Base-by-base conservation (phyloP, 2,329 filamentous ascomycete genomes). In the Talaromyces piceae region DNA sequence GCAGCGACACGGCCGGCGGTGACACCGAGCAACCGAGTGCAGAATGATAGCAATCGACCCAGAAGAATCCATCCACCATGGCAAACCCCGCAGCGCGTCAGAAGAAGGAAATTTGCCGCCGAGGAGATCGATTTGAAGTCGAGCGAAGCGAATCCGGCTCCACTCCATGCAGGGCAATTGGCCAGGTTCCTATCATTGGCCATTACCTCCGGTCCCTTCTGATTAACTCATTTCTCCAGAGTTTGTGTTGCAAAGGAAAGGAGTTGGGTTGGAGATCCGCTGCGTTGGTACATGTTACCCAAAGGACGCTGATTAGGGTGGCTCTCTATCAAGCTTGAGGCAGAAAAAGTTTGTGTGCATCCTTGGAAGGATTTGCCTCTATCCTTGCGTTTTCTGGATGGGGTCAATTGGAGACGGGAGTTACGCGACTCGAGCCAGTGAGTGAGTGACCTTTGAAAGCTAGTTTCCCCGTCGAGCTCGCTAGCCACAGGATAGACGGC, bases 21-120 rank as follows among this genome's bases (percentile, higher is more conserved):
- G 23, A 43, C 39, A 43, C 39, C 39, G 39, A 25, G 23, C 8
- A 22, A 43, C 39, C 39, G 39, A 25, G 23, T 16, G 39, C 11
- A n/a, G 13, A 25, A 25, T 43, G n/a, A 43, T 9, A 23, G n/a
- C 8, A 22, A 25, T 23, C 28, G 7, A 23, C 12, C 11, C 7
- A 25, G 13, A 23, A 43, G 20, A 43, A 25, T 41, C 39, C 20
- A 41, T 30, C 16, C 20, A 41, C 41, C 16, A 31, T 51, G 49
- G 27, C n/a, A 55, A 60, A 57, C 58, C 64, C 63, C 63, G 63
- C 62, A 61, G 59, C 54, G 50, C 50, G 52, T 57, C 62, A 57
- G 54, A 56, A n/a, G 57, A 8, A 43, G 30, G 28, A 50, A 50
- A 54, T 54, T 53, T 54, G 48, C 49, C 55, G 51, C 48, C 43